Evolutionary conservation across 495 filamentous ascomycete genomes (phyloP), one percentile per base, ranked within the genome.

Genomic region (Stereocaulon alpinum): DNA sequence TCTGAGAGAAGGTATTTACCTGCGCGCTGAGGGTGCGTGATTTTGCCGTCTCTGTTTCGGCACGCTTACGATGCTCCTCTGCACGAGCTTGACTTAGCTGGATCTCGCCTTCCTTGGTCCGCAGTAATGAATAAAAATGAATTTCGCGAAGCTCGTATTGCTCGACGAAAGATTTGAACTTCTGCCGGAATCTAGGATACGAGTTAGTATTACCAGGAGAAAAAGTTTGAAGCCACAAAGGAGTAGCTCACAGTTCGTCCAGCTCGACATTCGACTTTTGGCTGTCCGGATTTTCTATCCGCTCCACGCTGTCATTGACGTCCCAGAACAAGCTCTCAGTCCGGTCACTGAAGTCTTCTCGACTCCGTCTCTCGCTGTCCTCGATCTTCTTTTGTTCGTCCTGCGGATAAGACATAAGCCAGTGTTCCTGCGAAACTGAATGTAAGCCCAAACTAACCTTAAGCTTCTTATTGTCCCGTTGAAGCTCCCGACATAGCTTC

Each of bases 101-200:
- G 30, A 97, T 88, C 72, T 97, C 94, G n/a, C 93, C 82, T 65
- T 97, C 94, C 69, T 97, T 97, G 64, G 86, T 89, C 59, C 91
- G 88, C 68, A 96, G 80, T 18, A 95, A 77, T 29, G 87, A 85
- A 66, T 90, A 84, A 73, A 94, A 96, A 61, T 95, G 90, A 24
- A 95, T 72, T 67, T 98, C 93, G 24, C 93, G 86, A 45, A 92
- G 80, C 70, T 98, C 93, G 69, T 94, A 96, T 72, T 98, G 93
- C 41, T 98, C 92, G 59, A 90, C 85, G 63, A 98, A 82, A 3
- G 88, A 91, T 70, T 91, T 96, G 73, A 97, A 91, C 63, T 91
- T 90, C 61, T 83, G 79, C 64, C 87, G 87, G 67, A 97, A 89
- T 51, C 91, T 95, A 66, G 54, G 60, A 30, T 32, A 11, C 17